phyloP scores from a whole-genome alignment of 441 rosid genomes.

The Erodium trifolium region DNA sequence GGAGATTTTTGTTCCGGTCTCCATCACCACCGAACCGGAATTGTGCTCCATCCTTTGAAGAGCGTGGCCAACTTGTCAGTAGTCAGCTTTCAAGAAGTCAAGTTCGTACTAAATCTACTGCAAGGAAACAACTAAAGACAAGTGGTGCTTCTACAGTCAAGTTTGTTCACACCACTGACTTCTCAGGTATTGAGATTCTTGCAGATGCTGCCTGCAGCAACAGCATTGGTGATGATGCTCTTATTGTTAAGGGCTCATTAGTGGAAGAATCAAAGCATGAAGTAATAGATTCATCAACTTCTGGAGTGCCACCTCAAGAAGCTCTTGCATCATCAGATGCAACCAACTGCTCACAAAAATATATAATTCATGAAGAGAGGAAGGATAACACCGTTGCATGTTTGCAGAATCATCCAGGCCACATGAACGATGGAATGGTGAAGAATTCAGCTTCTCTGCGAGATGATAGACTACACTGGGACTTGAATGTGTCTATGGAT shows the following conservation, averaged over 20 bases:
- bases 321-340: neutral
- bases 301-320: too few species aligned
- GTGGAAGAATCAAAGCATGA: conserved; percentile 19
- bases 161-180: conserved; percentile 20
- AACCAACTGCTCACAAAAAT: conserved; percentile 14
- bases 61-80: conserved; percentile 17
- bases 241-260: conserved; percentile 12
- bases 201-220: conserved; percentile 42
- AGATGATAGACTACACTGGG: conserved; percentile 29
- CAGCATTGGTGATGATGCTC: conserved; percentile 20
- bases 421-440: neutral
- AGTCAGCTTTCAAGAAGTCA: conserved; percentile 17
- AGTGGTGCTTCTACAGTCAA: conserved; percentile 17
- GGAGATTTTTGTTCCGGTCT: conserved; percentile 27
- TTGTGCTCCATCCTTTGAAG: neutral
- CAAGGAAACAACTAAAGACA: conserved; percentile 10
- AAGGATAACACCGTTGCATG: neutral
- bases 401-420: too few species aligned
- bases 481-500: conserved; percentile 47
- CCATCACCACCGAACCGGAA: conserved; percentile 24
- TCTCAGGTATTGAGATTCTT: conserved; percentile 54
- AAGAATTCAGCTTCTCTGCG: conserved; percentile 5
- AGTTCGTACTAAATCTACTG: conserved; percentile 9
- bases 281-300: conserved; percentile 12
- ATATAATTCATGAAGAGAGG: conserved; percentile 19